phyloP scores from a whole-genome alignment of 257 asterid genomes.

The Solanum chilense region DNA sequence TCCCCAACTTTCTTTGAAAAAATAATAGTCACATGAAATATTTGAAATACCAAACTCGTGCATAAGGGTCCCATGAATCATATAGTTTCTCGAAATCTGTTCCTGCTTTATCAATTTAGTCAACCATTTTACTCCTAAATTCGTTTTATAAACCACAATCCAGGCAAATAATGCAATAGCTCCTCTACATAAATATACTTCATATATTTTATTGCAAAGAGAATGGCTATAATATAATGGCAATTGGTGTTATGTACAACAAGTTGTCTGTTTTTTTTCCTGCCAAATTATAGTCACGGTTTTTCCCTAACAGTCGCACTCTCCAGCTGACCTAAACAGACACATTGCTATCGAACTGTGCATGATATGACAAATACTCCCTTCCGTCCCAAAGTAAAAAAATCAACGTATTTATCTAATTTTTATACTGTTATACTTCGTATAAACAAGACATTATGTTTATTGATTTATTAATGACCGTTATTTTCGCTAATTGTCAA shows the following conservation, averaged over 20 bases:
- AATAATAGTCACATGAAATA: neutral
- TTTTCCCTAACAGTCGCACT: neutral
- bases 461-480: neutral
- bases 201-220: neutral
- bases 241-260: neutral
- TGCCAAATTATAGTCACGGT: constrained; percentile 1
- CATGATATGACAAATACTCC: constrained; percentile 7
- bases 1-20: neutral
- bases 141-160: neutral
- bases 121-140: neutral
- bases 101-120: neutral
- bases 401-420: neutral
- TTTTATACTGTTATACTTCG: neutral
- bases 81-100: neutral
- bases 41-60: neutral
- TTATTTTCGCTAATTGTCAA: neutral
- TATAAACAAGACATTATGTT: neutral
- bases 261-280: neutral
- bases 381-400: neutral
- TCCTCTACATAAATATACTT: neutral
- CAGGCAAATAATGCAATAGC: neutral
- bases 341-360: constrained; percentile 10
- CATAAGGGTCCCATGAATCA: neutral
- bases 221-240: neutral
- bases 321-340: constrained; percentile 16